Base-by-base conservation (phyloP, 139 green algal species). In the Zygnema cylindricum region DNA sequence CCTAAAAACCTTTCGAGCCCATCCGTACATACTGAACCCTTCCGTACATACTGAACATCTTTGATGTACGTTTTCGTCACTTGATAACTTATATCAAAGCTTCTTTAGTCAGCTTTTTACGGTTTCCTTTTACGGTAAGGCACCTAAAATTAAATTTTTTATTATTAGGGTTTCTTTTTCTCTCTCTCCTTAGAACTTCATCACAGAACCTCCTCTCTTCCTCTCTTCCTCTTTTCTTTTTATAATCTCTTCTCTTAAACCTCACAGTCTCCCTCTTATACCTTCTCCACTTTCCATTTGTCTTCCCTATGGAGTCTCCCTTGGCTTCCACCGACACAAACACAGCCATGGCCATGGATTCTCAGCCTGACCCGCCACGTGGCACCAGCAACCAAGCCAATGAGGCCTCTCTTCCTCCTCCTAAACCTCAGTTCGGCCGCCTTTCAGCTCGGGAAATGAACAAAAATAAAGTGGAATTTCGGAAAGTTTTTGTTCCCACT, bases 401-500 rank as follows among this genome's bases (percentile, higher is more conserved):
- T 73, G 25, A 30, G 30, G 25, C 30, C 57, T 35, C 30, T 35
- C 30, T 73, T 90, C 1, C 85, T 81, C 23, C 0, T 16, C n/a
- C n/a, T 25, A 94, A 94, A 85, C 95, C 95, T 33, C 90, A 95
- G 42, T 97, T 97, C 88, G 40, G 89, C 16, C 93, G 95, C 0
- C 57, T 96, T 1, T 92, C 87, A 0, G 94, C 93, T 1, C 88
- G 91, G 55, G 93, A 96, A 73, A 92, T 94, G 75, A 92, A 92
- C 11, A 93, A 93, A n/a, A 92, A 93, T 77, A 93, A 93, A 55
- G 89, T 96, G 1, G 95, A 98, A 92, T 97, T 96, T 76, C 85
- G 95, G 2, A 92, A 95, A 76, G 93, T 98, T 75, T 54, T 95
- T 11, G 97, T 99, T 25, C 97, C 97, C 0, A 91, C 96, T 91